phyloP scores from a whole-genome alignment of 2,329 filamentous ascomycete genomes.

The Xylariaceae sp. region DNA sequence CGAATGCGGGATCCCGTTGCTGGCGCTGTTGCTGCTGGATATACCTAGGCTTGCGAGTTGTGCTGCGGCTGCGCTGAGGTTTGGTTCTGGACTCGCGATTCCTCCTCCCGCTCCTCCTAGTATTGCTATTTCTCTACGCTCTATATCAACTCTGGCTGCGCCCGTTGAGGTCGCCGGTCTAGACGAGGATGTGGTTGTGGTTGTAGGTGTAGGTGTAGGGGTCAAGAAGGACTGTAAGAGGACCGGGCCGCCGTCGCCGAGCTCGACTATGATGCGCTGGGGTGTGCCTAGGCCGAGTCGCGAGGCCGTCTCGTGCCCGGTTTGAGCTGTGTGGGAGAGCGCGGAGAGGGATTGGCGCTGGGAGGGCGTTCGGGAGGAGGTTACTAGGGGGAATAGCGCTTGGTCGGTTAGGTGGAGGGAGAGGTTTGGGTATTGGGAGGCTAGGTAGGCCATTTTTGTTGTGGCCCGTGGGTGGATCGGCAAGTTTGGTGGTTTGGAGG shows the following conservation, averaged over 20 bases:
- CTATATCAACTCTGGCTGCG: not conserved
- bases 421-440: slow-evolving; percentile 47
- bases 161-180: slow-evolving; percentile 1
- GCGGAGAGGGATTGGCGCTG: slow-evolving; percentile 49
- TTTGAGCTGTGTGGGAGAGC: slow-evolving; percentile 50
- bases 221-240: slow-evolving; percentile 30
- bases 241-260: slow-evolving; percentile 36
- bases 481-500: too few relatives aligned
- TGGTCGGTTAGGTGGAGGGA: slow-evolving; percentile 56
- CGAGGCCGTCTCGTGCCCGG: slow-evolving; percentile 48
- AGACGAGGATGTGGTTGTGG: slow-evolving; percentile 1
- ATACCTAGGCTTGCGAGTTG: not conserved
- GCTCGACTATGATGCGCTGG: slow-evolving; percentile 57
- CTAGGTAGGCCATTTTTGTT: slow-evolving; percentile 38
- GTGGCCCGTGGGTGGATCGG: not conserved
- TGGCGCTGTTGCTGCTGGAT: not conserved
- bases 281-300: slow-evolving; percentile 52
- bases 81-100: not conserved
- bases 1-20: too few relatives aligned
- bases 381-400: slow-evolving; percentile 54
- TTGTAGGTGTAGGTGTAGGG: slow-evolving; percentile 7
- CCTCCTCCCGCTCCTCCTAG: too few relatives aligned
- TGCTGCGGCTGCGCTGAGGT: not conserved
- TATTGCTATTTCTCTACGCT: too few relatives aligned
- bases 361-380: slow-evolving; percentile 39